Evolutionary conservation across 75 land plant genomes (phyloP), one percentile per base, ranked within the genome.

Genomic region (Chamaecyparis obtusa): DNA sequence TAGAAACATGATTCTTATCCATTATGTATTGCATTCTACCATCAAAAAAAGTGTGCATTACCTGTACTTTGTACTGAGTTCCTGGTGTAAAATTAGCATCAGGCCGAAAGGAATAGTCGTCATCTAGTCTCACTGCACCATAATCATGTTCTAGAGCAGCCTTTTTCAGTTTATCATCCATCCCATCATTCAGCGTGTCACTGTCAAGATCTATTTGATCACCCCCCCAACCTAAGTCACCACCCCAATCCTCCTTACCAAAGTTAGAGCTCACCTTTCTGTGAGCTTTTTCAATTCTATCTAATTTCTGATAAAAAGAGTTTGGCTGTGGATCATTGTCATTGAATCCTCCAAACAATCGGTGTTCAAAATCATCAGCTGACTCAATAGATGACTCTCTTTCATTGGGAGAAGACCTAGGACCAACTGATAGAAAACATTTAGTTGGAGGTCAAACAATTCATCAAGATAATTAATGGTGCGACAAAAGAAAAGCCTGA

Each of bases 101-200:
- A 39, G 95, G 93, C 83, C 95, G 91, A 71, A 83, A 93, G 33
- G 69, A 17, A 75, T 91, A 91, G 72, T 90, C 93, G 30, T 91
- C 92, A 33, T 88, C 39, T 0, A 14, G 44, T 24, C 89, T 86
- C 81, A 89, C 90, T 32, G 89, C 91, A 89, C 89, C 87, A 39
- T 85, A 88, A 49, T 84, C 84, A 88, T 90, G 89, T 44, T 85
- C 64, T 3, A 84, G 51, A 37, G 95, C 93, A 9, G 93, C 92
- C 51, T 90, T 84, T 87, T 89, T 86, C 88, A 94, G 87, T 76
- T 93, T 94, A 27, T 85, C 91, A 84, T 93, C 93, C 94, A 94
- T 90, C 27, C 94, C 94, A 93, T 94, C 95, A 27, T 86, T 56
- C 57, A 93, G 69, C 17, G 93, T 85, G 81, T 87, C 88, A 16